phyloP scores from a whole-genome alignment of 371 early-diverging fungal species.

The Zychaea mexicana region DNA sequence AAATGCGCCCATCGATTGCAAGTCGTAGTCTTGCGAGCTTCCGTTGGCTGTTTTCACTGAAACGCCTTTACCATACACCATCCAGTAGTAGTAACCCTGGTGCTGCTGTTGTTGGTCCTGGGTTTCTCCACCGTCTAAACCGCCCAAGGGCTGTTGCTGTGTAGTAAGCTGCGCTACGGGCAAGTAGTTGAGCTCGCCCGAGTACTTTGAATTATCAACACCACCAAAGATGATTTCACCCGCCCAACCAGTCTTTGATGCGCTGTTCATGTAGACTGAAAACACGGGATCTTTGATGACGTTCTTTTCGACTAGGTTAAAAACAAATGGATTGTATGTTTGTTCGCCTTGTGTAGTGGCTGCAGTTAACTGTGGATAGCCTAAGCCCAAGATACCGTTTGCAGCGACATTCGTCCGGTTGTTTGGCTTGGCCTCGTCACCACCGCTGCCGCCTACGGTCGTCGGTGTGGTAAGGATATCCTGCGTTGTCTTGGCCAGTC shows the following conservation, averaged over 20 bases:
- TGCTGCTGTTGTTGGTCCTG: not conserved
- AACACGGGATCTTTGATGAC: slow-evolving; percentile 43
- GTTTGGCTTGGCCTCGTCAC: not conserved
- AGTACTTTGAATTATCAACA: slow-evolving; percentile 51
- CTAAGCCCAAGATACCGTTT: slow-evolving; percentile 55
- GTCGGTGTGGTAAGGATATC: slow-evolving; percentile 37
- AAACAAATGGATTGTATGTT: slow-evolving; percentile 44
- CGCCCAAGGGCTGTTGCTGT: not conserved
- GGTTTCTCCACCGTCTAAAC: not conserved
- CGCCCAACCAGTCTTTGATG: slow-evolving; percentile 29
- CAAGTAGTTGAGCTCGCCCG: slow-evolving; percentile 51
- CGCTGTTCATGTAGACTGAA: slow-evolving; percentile 41
- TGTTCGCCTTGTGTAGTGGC: slow-evolving; percentile 29
- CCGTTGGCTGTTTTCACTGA: slow-evolving; percentile 20
- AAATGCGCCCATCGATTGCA: slow-evolving; percentile 26
- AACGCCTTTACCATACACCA: slow-evolving; percentile 49
- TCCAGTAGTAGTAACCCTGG: slow-evolving; percentile 43
- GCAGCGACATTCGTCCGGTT: slow-evolving; percentile 28
- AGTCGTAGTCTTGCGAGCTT: slow-evolving; percentile 11
- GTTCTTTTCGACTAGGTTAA: slow-evolving; percentile 36
- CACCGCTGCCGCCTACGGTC: slow-evolving; percentile 11
- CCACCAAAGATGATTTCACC: slow-evolving; percentile 68
- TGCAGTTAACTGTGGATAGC: slow-evolving; percentile 44
- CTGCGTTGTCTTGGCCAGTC: slow-evolving; percentile 32
- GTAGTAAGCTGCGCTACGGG: slow-evolving; percentile 37